Base-by-base conservation (phyloP, 345 rosid genomes). In the Citrus unshiu region DNA sequence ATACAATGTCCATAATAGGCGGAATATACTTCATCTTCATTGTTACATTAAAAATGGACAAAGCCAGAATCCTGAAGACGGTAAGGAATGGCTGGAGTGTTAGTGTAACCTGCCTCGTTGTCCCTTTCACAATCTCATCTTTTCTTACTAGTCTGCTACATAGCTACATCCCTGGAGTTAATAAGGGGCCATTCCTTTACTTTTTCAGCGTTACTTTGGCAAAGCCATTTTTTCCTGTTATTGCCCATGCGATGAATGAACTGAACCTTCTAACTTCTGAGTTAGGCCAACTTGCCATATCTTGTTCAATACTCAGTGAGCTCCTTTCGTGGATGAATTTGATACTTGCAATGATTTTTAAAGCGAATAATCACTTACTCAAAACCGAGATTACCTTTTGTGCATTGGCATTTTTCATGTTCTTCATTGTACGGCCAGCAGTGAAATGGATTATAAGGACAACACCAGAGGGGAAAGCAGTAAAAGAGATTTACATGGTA, bases 241-340 rank as follows among this genome's bases (percentile, higher is more conserved):
- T 84, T 18, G 74, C 73, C 21, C 16, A 71, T 14, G 71, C 65
- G 2, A 24, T 84, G 46, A 60, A 67, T 7, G 86, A 85, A 65
- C 85, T 83, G 43, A 82, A 88, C 57, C 73, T 86, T 2, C 27
- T 78, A 61, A 88, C 83, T 4, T 81, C 85, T 1, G 89, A 86
- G 46, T 34, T 84, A 3, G 86, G 87, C 57, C 82, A 68, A 9
- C 76, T 84, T 0, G 85, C 82, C 1, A 16, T 82, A 65, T 70
- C 88, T 5, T 19, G 58, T 21, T 7, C 90, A 2, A 27, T 83
- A 68, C 21, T 83, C 22, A 37, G 46, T 32, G 83, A 85, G 27
- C 0, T 78, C 10, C 0, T 63, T 9, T n/a, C 54, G 7, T 76
- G 73, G 77, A 0, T 54, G 3, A 12, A 29, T 4, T 0, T 73